phyloP scores from a whole-genome alignment of 345 rosid species.

The Citrus cavaleriei region DNA sequence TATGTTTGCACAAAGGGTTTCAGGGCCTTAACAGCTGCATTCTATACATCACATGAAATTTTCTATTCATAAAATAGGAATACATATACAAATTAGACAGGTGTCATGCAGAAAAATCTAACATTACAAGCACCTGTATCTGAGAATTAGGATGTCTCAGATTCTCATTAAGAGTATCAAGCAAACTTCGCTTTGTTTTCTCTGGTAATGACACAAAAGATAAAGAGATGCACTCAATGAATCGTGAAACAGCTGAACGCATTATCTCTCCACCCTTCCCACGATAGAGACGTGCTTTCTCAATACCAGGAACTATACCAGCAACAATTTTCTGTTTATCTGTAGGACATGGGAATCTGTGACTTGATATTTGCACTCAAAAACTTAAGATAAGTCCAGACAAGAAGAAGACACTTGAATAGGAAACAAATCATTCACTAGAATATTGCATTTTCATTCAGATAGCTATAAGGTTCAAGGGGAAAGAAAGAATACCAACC shows the following conservation, averaged over 20 bases:
- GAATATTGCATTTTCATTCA: constrained; percentile 14
- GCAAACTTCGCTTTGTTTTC: constrained; percentile 61
- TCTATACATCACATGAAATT: constrained; percentile 38
- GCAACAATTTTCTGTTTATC: constrained; percentile 70
- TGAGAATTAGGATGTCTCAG: constrained; percentile 92
- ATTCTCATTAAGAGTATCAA: constrained; percentile 78
- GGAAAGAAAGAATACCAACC: constrained; percentile 49
- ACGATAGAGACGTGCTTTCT: constrained; percentile 95
- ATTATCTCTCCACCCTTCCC: constrained; percentile 99
- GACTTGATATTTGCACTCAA: not conserved
- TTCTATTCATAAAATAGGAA: constrained; percentile 10
- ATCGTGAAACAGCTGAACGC: constrained; percentile 95
- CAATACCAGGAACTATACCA: constrained; percentile 80
- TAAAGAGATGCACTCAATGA: constrained; percentile 74
- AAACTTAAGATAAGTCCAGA: not conserved
- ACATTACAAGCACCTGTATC: constrained; percentile 63
- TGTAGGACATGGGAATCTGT: constrained; percentile 21
- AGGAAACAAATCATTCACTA: not conserved
- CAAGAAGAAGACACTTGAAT: not conserved
- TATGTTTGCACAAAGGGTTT: constrained; percentile 61
- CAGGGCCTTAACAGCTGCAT: constrained; percentile 76
- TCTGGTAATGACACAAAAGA: constrained; percentile 57
- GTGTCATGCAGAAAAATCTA: constrained; percentile 3
- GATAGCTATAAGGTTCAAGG: constrained; percentile 1
- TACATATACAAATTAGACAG: constrained; percentile 5